These are phyloP conservation scores for Syncephalastrum contaminatum DNA, from an alignment of 371 early-diverging fungal genomes.

Conservation along the genomic window DNA sequence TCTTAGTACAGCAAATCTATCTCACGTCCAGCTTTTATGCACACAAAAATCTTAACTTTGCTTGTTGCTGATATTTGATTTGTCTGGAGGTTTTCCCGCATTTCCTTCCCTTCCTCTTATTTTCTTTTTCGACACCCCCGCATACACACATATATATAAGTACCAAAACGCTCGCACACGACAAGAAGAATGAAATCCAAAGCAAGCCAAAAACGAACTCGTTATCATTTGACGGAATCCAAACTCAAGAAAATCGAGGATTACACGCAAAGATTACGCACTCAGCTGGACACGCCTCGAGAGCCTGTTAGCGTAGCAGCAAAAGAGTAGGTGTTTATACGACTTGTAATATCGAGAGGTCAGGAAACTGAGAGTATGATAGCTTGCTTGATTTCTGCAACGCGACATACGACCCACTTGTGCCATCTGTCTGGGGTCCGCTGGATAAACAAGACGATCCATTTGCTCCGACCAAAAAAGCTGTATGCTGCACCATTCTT, in stretches of 20 bases:
- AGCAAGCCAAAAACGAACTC: neutral
- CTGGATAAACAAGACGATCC: constrained; percentile 21
- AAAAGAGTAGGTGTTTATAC: constrained; percentile 7
- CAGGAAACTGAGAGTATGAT: neutral
- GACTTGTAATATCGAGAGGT: neutral
- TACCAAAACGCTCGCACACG: neutral
- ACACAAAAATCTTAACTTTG: constrained; percentile 3
- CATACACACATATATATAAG: constrained; percentile 6
- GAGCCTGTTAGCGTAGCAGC: constrained; percentile 78
- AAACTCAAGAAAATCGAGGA: constrained; percentile 76
- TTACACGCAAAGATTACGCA: constrained; percentile 71
- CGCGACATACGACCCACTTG: constrained; percentile 20
- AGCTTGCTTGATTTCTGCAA: constrained; percentile 26
- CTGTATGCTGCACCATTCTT: constrained; percentile 10
- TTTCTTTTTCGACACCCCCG: neutral
- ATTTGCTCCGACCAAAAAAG: constrained; percentile 14
- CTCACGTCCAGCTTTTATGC: neutral
- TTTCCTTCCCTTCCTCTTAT: constrained; percentile 3
- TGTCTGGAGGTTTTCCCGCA: neutral
- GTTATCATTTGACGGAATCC: constrained; percentile 39
- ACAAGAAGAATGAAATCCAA: neutral
- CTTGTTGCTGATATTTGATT: neutral
- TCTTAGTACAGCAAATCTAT: neutral
- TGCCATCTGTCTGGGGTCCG: constrained; percentile 26
- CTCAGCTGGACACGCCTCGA: constrained; percentile 79